These are phyloP conservation scores for Macrocybe gigantea DNA, from an alignment of 768 basidiomycete genomes.

Conservation along the genomic window DNA sequence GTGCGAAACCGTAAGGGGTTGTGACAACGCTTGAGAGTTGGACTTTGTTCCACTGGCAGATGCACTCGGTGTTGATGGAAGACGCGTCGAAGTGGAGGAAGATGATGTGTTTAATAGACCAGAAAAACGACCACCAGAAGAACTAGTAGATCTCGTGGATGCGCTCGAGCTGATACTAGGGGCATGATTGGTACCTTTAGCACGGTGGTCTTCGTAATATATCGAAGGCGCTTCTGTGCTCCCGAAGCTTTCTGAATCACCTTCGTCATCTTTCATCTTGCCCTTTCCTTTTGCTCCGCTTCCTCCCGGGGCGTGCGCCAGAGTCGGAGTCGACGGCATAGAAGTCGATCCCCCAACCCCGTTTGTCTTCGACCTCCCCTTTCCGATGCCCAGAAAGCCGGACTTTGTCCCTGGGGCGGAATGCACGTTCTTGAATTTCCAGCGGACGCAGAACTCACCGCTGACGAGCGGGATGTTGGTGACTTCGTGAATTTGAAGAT, in stretches of 20 bases:
- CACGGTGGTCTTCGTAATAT: conserved; percentile 9
- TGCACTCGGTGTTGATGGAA: conserved; percentile 7
- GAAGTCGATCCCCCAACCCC: conserved; percentile 8
- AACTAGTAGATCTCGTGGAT: conserved; percentile 2
- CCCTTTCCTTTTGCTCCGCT: background rate
- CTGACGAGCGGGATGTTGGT: conserved; percentile 65
- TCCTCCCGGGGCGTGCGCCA: background rate
- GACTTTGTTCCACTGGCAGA: conserved; percentile 4
- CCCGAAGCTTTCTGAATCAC: conserved; percentile 4
- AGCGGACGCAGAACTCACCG: conserved; percentile 64
- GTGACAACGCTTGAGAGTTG: conserved; percentile 6
- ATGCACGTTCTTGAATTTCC: conserved; percentile 63
- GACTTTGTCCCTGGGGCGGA: conserved; percentile 25
- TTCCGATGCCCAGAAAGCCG: conserved; percentile 30
- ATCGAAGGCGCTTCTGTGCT: conserved; percentile 5
- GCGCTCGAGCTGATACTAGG: conserved; percentile 6
- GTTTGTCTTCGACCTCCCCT: conserved; percentile 20
- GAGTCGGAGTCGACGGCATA: background rate
- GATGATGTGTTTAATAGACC: conserved; percentile 7
- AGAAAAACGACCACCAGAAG: conserved; percentile 2
- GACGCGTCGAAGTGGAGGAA: conserved; percentile 1
- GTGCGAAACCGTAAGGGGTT: conserved; percentile 6
- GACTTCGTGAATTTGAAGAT: conserved; percentile 59
- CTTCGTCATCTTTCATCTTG: conserved; percentile 11
- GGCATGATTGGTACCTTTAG: conserved; percentile 5